Evolutionary conservation across 1,139 yeast genomes (phyloP).

Genomic region (Insectozyma bohioensis): DNA sequence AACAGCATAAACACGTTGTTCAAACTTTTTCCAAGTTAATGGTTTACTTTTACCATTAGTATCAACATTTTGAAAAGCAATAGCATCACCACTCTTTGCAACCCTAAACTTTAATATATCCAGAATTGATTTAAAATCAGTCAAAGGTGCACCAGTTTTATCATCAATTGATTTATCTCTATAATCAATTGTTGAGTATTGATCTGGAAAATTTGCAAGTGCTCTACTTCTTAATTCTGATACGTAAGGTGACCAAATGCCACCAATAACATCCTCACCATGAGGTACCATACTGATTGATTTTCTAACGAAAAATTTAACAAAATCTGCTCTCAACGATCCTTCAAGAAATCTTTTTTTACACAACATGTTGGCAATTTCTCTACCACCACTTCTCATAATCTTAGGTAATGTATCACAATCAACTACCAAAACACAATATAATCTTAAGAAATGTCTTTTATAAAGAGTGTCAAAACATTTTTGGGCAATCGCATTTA

Average conservation of each 20-base stretch:
- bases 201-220: slow-evolving; percentile 44
- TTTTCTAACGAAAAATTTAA: slow-evolving; percentile 71
- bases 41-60: slow-evolving; percentile 51
- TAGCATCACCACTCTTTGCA: slow-evolving; percentile 69
- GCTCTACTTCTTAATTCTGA: slow-evolving; percentile 59
- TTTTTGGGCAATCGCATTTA: slow-evolving; percentile 74
- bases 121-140: slow-evolving; percentile 69
- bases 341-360: slow-evolving; percentile 82
- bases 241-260: slow-evolving; percentile 79
- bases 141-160: slow-evolving; percentile 68
- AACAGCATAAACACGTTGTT: slow-evolving; percentile 70
- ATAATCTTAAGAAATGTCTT: slow-evolving; percentile 73
- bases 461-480: slow-evolving; percentile 69
- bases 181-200: slow-evolving; percentile 72
- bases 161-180: slow-evolving; percentile 75
- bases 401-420: slow-evolving; percentile 84
- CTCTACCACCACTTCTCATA: slow-evolving; percentile 79
- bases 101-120: slow-evolving; percentile 82
- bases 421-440: slow-evolving; percentile 79
- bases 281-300: slow-evolving; percentile 71
- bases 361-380: slow-evolving; percentile 91
- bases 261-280: slow-evolving; percentile 79
- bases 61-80: slow-evolving; percentile 74
- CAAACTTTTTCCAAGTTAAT: slow-evolving; percentile 85
- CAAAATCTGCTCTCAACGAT: slow-evolving; percentile 69